phyloP scores from a whole-genome alignment of 2,329 filamentous ascomycete genomes.

The Epichloe hybrida region DNA sequence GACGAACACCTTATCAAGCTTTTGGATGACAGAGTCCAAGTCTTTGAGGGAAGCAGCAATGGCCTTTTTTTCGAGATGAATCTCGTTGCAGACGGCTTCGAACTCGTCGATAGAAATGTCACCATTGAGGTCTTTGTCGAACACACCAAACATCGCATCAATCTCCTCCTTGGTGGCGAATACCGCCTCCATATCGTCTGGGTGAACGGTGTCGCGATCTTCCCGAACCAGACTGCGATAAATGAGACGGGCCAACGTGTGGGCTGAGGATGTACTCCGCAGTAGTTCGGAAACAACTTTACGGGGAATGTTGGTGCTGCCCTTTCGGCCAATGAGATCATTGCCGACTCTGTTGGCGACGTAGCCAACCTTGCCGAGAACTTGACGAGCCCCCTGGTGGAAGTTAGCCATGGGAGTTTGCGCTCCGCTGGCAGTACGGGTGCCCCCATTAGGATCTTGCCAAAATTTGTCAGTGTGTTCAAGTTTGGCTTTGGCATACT shows the following conservation, averaged over 20 bases:
- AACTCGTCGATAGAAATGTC: slow-evolving; percentile 94
- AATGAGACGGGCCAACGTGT: slow-evolving; percentile 73
- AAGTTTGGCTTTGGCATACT: slow-evolving; percentile 67
- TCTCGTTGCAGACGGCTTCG: slow-evolving; percentile 85
- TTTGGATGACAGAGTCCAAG: slow-evolving; percentile 81
- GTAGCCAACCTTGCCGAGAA: slow-evolving; percentile 68
- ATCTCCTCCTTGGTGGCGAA: slow-evolving; percentile 78
- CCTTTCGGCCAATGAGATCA: slow-evolving; percentile 73
- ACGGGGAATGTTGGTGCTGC: slow-evolving; percentile 61
- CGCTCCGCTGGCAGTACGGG: slow-evolving; percentile 38
- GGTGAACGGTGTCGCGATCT: slow-evolving; percentile 60
- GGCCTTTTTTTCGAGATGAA: slow-evolving; percentile 85
- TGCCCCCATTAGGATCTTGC: slow-evolving; percentile 21
- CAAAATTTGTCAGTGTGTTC: slow-evolving; percentile 37
- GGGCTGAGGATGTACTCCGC: slow-evolving; percentile 56
- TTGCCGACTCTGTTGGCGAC: slow-evolving; percentile 77
- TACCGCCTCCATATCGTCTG: slow-evolving; percentile 64
- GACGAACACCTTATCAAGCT: slow-evolving; percentile 78
- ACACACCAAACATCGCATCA: slow-evolving; percentile 78
- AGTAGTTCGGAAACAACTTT: slow-evolving; percentile 75
- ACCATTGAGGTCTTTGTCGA: slow-evolving; percentile 92
- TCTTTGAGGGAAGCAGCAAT: slow-evolving; percentile 93
- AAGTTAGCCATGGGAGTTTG: slow-evolving; percentile 65
- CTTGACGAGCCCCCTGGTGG: slow-evolving; percentile 61
- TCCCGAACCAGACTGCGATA: slow-evolving; percentile 75